These are phyloP conservation scores for Populus tremula DNA, from an alignment of 345 rosid species.

Conservation along the genomic window DNA sequence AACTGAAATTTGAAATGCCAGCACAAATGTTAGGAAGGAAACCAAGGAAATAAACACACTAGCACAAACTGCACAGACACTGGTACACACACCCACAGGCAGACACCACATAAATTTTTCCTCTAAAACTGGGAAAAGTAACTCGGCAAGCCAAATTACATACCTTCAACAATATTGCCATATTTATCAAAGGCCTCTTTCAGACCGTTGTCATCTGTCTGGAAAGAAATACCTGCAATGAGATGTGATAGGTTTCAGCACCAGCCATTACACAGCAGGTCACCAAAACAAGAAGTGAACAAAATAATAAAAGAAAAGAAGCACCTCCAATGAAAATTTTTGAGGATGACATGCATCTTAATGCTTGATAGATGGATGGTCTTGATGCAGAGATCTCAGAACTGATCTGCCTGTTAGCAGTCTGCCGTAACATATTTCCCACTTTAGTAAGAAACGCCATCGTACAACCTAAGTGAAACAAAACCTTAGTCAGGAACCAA, in stretches of 20 bases:
- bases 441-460: slow-evolving; percentile 87
- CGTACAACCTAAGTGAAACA: slow-evolving; percentile 24
- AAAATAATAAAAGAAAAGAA: neutral
- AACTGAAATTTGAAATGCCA: neutral
- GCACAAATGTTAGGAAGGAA: neutral
- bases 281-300: neutral
- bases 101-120: neutral
- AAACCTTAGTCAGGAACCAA: neutral
- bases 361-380: slow-evolving; percentile 67
- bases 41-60: neutral
- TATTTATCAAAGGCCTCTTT: slow-evolving; percentile 70
- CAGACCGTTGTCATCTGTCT: slow-evolving; percentile 62
- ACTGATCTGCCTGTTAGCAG: slow-evolving; percentile 48
- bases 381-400: slow-evolving; percentile 44
- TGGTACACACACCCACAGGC: neutral
- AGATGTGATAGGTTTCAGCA: neutral
- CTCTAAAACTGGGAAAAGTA: neutral
- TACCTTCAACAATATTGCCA: slow-evolving; percentile 82
- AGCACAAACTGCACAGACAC: neutral
- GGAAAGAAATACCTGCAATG: slow-evolving; percentile 63
- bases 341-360: slow-evolving; percentile 74
- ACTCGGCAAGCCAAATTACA: neutral
- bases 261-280: neutral
- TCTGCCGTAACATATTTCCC: slow-evolving; percentile 68
- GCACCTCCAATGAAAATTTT: slow-evolving; percentile 87